Conservation (phyloP, 1,139 yeast species). For the Sugiyamaella novakii region DNA sequence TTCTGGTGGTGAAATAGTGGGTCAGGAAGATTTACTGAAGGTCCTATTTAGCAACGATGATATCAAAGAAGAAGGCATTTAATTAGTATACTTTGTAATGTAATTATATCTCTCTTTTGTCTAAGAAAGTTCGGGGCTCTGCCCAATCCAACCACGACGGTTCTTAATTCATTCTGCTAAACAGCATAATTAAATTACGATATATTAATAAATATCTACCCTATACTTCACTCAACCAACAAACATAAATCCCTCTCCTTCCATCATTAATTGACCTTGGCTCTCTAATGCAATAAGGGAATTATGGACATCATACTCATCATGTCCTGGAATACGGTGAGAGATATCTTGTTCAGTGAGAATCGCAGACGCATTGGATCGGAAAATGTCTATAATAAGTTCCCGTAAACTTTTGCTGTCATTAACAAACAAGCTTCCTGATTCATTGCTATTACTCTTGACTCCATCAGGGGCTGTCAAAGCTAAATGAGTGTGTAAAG, state of each 20-base stretch:
- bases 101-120: too few relatives aligned
- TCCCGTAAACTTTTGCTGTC: constrained; percentile 15
- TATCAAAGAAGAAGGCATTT: constrained; percentile 9
- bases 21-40: constrained; percentile 30
- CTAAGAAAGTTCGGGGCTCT: too few relatives aligned
- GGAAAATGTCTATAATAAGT: constrained; percentile 7
- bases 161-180: too few relatives aligned
- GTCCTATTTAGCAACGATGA: constrained; percentile 25
- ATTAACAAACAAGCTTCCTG: constrained; percentile 27
- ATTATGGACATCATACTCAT: constrained; percentile 7
- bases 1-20: constrained; percentile 38
- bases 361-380: not conserved
- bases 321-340: not conserved
- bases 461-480: constrained; percentile 25
- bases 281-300: not conserved
- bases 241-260: not conserved
- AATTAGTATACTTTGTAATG: too few relatives aligned
- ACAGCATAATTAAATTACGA: too few relatives aligned
- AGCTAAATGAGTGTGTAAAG: constrained; percentile 58
- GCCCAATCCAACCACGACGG: too few relatives aligned
- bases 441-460: constrained; percentile 14
- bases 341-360: not conserved
- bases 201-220: not conserved
- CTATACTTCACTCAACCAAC: not conserved
- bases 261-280: constrained; percentile 1